Percentiles rank a stretch among this genome's conserved stretches.
These are phyloP conservation scores for Coemansia reversa DNA, from an alignment of 192 early-diverging fungal genomes.

Conservation along the genomic window DNA sequence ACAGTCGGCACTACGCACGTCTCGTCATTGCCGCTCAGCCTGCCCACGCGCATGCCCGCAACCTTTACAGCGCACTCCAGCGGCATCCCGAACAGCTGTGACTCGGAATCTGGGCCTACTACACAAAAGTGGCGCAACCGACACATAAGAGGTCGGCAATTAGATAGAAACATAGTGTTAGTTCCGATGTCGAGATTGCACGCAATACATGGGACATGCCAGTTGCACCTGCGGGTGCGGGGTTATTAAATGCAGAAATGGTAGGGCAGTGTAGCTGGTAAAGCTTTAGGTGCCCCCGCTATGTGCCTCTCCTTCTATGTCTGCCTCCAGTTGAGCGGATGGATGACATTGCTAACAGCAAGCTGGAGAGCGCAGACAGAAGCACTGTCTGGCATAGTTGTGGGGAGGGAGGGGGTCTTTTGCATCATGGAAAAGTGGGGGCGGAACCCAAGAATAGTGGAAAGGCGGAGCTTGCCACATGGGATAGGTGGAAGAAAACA, in stretches of 20 bases:
- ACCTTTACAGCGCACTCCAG: constrained; percentile 26
- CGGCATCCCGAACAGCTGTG: constrained; percentile 45
- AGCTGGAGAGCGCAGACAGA: not conserved
- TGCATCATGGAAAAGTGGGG: not conserved
- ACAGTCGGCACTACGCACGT: constrained; percentile 50
- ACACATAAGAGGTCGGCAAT: not conserved
- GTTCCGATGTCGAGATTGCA: not conserved
- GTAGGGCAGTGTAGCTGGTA: too few species aligned
- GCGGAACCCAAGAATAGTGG: not conserved
- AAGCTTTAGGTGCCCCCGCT: not conserved
- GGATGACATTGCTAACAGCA: not conserved
- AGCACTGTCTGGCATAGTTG: not conserved
- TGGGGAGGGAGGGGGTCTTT: not conserved
- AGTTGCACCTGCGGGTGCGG: not conserved
- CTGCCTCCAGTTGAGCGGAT: not conserved
- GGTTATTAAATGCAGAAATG: not conserved
- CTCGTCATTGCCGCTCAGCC: constrained; percentile 32
- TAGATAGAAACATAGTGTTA: not conserved
- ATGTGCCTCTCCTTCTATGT: too few species aligned
- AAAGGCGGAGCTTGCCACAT: not conserved
- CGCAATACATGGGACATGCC: not conserved
- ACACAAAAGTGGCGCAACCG: not conserved
- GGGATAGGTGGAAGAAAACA: not conserved
- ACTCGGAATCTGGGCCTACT: constrained; percentile 25
- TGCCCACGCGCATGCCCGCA: constrained; percentile 43